Percentiles rank a stretch among this genome's conserved stretches.
Evolutionary conservation across 768 basidiomycete species (phyloP).

Genomic region (Tephrocybe rancida): DNA sequence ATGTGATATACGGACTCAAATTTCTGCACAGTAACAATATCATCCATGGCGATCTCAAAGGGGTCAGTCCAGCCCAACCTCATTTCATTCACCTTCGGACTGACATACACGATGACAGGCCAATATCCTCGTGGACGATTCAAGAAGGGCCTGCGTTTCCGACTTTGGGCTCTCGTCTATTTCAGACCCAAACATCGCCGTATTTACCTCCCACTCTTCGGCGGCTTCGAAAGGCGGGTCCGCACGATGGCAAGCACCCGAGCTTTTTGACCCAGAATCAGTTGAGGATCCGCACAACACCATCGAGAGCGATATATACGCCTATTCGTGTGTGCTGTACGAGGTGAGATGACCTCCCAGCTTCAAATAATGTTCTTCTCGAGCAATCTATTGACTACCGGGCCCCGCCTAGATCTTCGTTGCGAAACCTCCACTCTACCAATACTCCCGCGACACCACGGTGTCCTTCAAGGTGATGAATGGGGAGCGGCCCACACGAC

Average conservation of each 20-base stretch:
- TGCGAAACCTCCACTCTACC: neutral
- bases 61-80: too few species aligned
- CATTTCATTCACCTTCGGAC: too few species aligned
- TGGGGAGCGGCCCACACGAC: neutral
- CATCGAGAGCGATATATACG: neutral
- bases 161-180: too few species aligned
- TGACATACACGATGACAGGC: neutral
- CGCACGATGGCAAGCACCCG: constrained; percentile 3
- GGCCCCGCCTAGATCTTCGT: neutral
- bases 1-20: too few species aligned
- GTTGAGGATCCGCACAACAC: neutral
- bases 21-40: too few species aligned
- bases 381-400: too few species aligned
- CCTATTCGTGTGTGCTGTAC: neutral
- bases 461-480: neutral
- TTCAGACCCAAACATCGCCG: neutral
- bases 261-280: neutral
- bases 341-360: neutral
- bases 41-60: too few species aligned
- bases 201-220: neutral
- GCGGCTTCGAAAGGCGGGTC: too few species aligned
- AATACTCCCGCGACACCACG: neutral
- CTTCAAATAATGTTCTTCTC: neutral
- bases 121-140: too few species aligned
- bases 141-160: neutral